phyloP scores from a whole-genome alignment of 2,329 filamentous ascomycete genomes.

The Cladophialophora exuberans region DNA sequence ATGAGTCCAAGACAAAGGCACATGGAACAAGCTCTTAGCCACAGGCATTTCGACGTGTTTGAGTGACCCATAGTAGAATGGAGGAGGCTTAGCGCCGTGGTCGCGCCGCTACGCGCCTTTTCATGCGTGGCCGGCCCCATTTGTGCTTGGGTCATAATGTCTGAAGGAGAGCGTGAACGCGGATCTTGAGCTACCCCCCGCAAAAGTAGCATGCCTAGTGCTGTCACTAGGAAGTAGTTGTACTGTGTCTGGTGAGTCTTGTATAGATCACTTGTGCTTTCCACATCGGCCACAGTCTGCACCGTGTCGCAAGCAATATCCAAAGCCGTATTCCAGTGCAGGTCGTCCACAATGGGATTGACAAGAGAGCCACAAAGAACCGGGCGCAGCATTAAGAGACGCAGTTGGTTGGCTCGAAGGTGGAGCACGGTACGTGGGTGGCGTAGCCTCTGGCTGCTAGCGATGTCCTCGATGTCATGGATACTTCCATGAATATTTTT shows the following conservation, averaged over 20 bases:
- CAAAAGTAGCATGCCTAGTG: not conserved
- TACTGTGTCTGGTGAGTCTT: slow-evolving; percentile 1
- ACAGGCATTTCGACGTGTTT: not conserved
- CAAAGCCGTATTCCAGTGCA: not conserved
- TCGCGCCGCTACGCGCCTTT: not conserved
- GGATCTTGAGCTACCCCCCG: not conserved
- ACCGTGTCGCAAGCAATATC: slow-evolving; percentile 2
- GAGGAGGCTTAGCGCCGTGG: not conserved
- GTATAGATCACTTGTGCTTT: slow-evolving; percentile 3
- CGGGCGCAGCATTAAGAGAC: slow-evolving; percentile 1
- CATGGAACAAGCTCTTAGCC: not conserved
- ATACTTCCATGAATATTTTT: not conserved
- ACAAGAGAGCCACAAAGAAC: not conserved
- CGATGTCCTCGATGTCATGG: not conserved
- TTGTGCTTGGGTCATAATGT: not conserved
- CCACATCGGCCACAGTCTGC: not conserved
- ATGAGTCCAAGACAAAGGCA: slow-evolving; percentile 1
- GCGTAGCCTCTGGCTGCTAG: not conserved
- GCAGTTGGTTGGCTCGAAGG: slow-evolving; percentile 1
- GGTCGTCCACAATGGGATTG: not conserved
- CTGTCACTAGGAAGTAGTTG: slow-evolving; percentile 5
- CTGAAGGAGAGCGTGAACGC: not conserved
- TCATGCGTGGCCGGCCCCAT: not conserved
- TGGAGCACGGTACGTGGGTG: slow-evolving; percentile 1
- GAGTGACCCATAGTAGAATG: not conserved